Evolutionary conservation across 2,329 filamentous ascomycete genomes (phyloP).

Genomic region (Cercospora beticola): DNA sequence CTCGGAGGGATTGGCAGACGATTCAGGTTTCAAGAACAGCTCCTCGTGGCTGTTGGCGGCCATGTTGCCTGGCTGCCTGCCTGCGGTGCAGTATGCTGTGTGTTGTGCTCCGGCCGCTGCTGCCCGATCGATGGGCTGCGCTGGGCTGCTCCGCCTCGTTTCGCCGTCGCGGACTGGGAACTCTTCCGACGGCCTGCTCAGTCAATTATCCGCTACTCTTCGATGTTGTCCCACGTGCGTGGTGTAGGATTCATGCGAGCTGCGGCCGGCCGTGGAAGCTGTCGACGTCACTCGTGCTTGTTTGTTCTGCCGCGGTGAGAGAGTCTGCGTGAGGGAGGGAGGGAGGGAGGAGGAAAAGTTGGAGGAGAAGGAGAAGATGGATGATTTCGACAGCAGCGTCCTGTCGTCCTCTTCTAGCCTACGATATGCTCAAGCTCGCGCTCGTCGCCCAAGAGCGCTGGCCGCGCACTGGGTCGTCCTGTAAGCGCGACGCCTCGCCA

Average conservation of each 20-base stretch:
- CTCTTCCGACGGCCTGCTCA: neutral
- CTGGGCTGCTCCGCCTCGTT: neutral
- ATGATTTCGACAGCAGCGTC: neutral
- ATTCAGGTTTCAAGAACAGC: slow-evolving; percentile 26
- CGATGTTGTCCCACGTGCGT: neutral
- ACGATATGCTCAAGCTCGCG: neutral
- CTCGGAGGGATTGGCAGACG: slow-evolving; percentile 21
- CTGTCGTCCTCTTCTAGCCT: neutral
- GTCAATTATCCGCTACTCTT: neutral
- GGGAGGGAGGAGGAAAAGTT: neutral
- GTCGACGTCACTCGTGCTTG: neutral
- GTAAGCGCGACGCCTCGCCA: slow-evolving; percentile 11
- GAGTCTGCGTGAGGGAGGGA: neutral
- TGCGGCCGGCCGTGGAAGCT: neutral
- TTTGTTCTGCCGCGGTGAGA: neutral
- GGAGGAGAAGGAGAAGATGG: neutral
- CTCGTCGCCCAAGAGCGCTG: slow-evolving; percentile 1
- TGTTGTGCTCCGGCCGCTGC: slow-evolving; percentile 5
- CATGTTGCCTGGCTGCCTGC: slow-evolving; percentile 2
- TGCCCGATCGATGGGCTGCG: neutral
- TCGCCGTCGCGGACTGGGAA: neutral
- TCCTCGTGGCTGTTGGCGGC: slow-evolving; percentile 23
- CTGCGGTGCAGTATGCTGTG: neutral
- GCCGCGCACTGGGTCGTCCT: neutral
- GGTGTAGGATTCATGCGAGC: neutral